These are phyloP conservation scores for Cyberlindnera mycetangii DNA, from an alignment of 805 yeast genomes.

Conservation along the genomic window DNA sequence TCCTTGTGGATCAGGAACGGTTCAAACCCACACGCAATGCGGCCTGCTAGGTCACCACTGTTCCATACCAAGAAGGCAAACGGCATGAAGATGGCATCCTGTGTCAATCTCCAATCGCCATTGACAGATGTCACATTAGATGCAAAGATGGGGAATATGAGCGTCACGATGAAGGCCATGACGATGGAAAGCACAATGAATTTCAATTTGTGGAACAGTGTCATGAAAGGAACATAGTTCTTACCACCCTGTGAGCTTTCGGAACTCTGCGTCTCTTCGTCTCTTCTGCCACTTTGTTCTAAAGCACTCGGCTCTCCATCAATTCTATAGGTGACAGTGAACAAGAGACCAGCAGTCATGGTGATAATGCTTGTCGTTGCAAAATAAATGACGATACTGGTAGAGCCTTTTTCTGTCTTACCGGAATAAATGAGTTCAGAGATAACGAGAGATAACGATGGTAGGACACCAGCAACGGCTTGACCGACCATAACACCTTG, in stretches of 20 bases:
- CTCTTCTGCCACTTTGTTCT: conserved; percentile 12
- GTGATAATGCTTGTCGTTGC: conserved; percentile 50
- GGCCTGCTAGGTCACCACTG: conserved; percentile 78
- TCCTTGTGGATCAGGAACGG: conserved; percentile 43
- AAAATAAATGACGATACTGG: conserved; percentile 39
- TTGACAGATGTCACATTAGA: conserved; percentile 56
- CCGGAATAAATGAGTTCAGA: conserved; percentile 39
- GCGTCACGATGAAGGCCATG: conserved; percentile 67
- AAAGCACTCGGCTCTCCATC: conserved; percentile 19
- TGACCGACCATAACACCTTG: conserved; percentile 95
- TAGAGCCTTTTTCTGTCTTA: conserved; percentile 25
- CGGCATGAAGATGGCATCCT: conserved; percentile 58
- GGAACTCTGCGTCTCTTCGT: conserved; percentile 11
- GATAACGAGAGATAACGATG: conserved; percentile 65
- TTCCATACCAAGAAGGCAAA: conserved; percentile 85
- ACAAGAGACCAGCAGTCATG: conserved; percentile 37
- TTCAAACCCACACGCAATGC: conserved; percentile 59
- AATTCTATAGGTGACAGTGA: conserved; percentile 33
- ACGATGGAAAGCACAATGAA: conserved; percentile 68
- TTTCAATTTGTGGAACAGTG: conserved; percentile 60
- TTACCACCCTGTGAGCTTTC: conserved; percentile 7
- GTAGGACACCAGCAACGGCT: conserved; percentile 90
- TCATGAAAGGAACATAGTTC: conserved; percentile 53
- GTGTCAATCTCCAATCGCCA: conserved; percentile 22
- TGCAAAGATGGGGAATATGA: conserved; percentile 89